Conservation (phyloP, 1,284 basidiomycete genomes). For the Vanrija pseudolonga region DNA sequence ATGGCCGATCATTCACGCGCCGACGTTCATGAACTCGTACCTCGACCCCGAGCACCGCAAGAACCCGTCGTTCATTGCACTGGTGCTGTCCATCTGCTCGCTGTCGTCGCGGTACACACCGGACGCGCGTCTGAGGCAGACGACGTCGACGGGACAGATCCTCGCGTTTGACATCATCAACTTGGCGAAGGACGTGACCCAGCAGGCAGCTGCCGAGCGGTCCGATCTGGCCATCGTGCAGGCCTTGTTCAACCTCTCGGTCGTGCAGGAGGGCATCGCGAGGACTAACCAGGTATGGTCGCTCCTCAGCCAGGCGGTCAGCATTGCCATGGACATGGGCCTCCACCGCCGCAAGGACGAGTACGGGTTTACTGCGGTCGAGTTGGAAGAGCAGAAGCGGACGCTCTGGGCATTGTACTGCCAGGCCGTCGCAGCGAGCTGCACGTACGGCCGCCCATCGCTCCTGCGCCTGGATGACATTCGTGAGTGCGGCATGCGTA, state of each 20-base stretch:
- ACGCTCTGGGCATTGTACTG: conserved; percentile 37
- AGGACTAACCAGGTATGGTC: conserved; percentile 26
- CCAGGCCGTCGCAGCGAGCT: conserved; percentile 32
- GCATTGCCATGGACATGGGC: conserved; percentile 32
- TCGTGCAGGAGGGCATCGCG: conserved; percentile 32
- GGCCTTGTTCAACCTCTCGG: conserved; percentile 32
- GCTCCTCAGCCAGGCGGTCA: conserved; percentile 29
- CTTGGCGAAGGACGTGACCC: conserved; percentile 19
- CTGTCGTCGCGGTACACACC: conserved; percentile 33
- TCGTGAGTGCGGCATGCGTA: conserved; percentile 3
- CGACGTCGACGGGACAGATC: conserved; percentile 7
- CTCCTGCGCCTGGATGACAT: conserved; percentile 30
- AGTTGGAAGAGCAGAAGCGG: conserved; percentile 32
- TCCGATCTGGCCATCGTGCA: conserved; percentile 30
- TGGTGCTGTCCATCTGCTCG: conserved; percentile 31
- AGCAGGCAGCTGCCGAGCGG: conserved; percentile 20
- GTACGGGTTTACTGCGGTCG: conserved; percentile 29
- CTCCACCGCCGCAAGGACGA: conserved; percentile 30
- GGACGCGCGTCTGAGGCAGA: conserved; percentile 18
- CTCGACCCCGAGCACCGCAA: conserved; percentile 17
- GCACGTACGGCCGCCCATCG: conserved; percentile 31
- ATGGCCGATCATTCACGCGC: conserved; percentile 36
- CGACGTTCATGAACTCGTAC: conserved; percentile 31
- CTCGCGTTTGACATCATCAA: conserved; percentile 18
- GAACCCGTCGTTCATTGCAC: conserved; percentile 31